phyloP scores from a whole-genome alignment of 2,329 filamentous ascomycete genomes.

The Chaetothyriales sp. region DNA sequence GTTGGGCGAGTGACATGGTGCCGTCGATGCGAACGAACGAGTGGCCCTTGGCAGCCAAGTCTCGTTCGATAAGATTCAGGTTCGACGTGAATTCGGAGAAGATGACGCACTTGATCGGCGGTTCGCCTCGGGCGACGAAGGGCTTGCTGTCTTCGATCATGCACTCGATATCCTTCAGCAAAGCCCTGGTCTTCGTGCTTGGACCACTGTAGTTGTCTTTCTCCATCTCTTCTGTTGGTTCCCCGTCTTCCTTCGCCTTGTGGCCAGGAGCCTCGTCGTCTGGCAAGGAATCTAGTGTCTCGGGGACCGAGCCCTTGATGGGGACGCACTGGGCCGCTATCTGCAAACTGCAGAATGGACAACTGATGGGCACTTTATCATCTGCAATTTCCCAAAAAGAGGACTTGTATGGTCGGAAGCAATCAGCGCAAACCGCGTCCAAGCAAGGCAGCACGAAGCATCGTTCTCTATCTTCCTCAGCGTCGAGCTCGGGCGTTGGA shows the following conservation, averaged over 20 bases:
- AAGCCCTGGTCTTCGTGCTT: slow-evolving; percentile 77
- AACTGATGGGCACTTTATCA: slow-evolving; percentile 39
- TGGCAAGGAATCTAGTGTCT: slow-evolving; percentile 39
- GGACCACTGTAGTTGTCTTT: slow-evolving; percentile 60
- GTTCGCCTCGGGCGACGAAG: slow-evolving; percentile 42
- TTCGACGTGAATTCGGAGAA: slow-evolving; percentile 96
- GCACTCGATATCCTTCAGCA: slow-evolving; percentile 59
- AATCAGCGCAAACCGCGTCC: slow-evolving; percentile 67
- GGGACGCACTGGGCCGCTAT: slow-evolving; percentile 53
- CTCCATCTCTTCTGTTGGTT: slow-evolving; percentile 36
- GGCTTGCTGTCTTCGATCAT: slow-evolving; percentile 49
- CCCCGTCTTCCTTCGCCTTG: slow-evolving; percentile 19
- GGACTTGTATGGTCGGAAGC: slow-evolving; percentile 49
- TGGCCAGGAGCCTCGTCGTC: slow-evolving; percentile 40
- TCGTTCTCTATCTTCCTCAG: slow-evolving; percentile 44
- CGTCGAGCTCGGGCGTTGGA: slow-evolving; percentile 41
- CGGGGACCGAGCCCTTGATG: slow-evolving; percentile 47
- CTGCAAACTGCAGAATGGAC: slow-evolving; percentile 53
- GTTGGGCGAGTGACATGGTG: slow-evolving; percentile 63
- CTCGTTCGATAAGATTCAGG: slow-evolving; percentile 78
- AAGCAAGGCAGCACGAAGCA: slow-evolving; percentile 78
- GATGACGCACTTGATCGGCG: slow-evolving; percentile 80
- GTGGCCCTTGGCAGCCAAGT: slow-evolving; percentile 55
- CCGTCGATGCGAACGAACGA: slow-evolving; percentile 74
- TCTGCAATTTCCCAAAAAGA: slow-evolving; percentile 35